Percentiles rank a stretch among this genome's conserved stretches.
Evolutionary conservation across 2,329 filamentous ascomycete species (phyloP).

Genomic region (Neofusicoccum cordaticola): DNA sequence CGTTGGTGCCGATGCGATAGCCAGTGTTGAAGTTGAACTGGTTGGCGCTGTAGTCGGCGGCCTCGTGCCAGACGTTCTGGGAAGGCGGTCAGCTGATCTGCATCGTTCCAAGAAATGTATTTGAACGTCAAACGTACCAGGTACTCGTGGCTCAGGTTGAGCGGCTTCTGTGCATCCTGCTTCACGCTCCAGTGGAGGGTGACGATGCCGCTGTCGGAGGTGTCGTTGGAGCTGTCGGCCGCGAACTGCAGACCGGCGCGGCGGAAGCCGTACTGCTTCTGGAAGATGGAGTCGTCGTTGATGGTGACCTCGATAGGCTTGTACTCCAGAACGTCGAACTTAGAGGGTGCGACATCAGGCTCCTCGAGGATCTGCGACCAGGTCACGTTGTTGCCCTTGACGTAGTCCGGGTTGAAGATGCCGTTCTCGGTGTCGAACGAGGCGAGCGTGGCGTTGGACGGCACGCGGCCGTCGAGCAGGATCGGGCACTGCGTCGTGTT

Average conservation of each 20-base stretch:
- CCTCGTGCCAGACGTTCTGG: conserved; percentile 38
- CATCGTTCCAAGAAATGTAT: background rate
- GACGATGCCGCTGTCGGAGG: conserved; percentile 55
- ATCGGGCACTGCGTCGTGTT: conserved; percentile 26
- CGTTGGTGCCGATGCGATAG: conserved; percentile 47
- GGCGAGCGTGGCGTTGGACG: conserved; percentile 22
- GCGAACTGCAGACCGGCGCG: conserved; percentile 57
- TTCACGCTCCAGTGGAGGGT: conserved; percentile 61
- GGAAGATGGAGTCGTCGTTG: conserved; percentile 59
- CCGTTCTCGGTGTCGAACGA: conserved; percentile 23
- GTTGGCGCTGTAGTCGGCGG: conserved; percentile 39
- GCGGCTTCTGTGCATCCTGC: conserved; percentile 50
- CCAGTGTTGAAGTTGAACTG: conserved; percentile 55
- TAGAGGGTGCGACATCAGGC: conserved; percentile 40
- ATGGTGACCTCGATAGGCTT: conserved; percentile 56
- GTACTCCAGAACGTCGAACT: conserved; percentile 46
- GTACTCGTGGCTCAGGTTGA: conserved; percentile 63
- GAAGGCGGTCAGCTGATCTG: background rate
- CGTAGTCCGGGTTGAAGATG: conserved; percentile 51
- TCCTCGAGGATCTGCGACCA: conserved; percentile 53
- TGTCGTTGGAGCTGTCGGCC: conserved; percentile 51
- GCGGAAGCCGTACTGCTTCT: conserved; percentile 59
- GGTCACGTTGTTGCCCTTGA: conserved; percentile 53
- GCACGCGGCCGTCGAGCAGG: conserved; percentile 30
- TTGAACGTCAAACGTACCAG: conserved; percentile 43